phyloP scores from a whole-genome alignment of 2,329 filamentous ascomycete genomes.

The Clonostachys rhizophaga region DNA sequence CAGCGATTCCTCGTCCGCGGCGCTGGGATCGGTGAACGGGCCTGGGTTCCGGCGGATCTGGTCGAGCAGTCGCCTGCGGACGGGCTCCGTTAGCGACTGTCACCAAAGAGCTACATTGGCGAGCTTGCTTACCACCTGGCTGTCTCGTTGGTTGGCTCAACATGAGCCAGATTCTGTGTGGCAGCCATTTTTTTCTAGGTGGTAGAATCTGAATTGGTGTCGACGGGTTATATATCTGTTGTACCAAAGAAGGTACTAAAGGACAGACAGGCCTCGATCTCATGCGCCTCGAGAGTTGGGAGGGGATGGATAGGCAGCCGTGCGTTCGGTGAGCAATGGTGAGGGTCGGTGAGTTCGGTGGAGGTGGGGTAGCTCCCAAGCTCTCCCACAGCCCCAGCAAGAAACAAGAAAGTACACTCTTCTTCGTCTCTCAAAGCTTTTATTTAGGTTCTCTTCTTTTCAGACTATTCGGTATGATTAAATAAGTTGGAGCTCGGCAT shows the following conservation, averaged over 20 bases:
- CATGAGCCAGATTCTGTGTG: conserved; percentile 5
- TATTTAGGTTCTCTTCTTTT: no score
- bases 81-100: no score
- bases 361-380: no score
- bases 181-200: conserved; percentile 13
- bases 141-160: conserved; percentile 12
- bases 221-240: not conserved
- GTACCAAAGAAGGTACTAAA: not conserved
- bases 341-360: conserved; percentile 19
- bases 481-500: not conserved
- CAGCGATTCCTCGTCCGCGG: conserved; percentile 45
- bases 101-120: not conserved
- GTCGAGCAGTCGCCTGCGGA: conserved; percentile 74
- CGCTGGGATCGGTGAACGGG: conserved; percentile 71
- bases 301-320: no score
- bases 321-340: conserved; percentile 20
- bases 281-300: conserved; percentile 10
- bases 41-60: conserved; percentile 71
- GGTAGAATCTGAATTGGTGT: not conserved
- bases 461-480: no score
- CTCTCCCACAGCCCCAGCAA: no score
- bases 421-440: no score
- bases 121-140: conserved; percentile 24
- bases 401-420: no score
- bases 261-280: conserved; percentile 3